Evolutionary conservation across 192 early-diverging fungal genomes (phyloP), one percentile per base, ranked within the genome.

Genomic region (Linnemannia hyalina): DNA sequence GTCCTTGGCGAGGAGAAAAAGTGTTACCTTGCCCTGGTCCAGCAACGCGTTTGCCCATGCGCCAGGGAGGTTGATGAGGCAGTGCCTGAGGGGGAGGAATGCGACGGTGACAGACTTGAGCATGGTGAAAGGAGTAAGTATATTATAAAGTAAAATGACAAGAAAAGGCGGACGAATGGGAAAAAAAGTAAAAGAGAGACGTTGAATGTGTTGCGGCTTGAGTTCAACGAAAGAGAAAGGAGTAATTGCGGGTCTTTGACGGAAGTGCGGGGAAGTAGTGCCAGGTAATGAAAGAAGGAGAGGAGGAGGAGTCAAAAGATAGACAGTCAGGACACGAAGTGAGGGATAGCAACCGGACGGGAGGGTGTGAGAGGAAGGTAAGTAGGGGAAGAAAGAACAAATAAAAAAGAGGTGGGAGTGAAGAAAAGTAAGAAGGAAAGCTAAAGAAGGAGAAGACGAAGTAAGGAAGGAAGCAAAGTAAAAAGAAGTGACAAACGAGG

Each of bases 51-150:
- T 88, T 22, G 90, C 90, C 96, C 96, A 97, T 23, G 91, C 89
- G 13, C 89, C 73, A 5, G 96, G 96, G 41, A 97, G 78, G 82
- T 95, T 95, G 68, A 96, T 93, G 68, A 95, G 90, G 85, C 95
- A 94, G 13, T 94, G 91, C 9, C 90, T 81, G 63, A 96, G 78
- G 38, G 94, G 93, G 10, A 89, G 85, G 70, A 95, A 94, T 29
- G 89, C 89, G 40, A 96, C 89, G n/a, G 91, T 89, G 71, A 95
- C 88, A 47, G 86, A 89, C 81, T 94, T 92, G 18, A 90, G 88
- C 94, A 94, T 94, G 70, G 77, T 46, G 29, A 23, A 42, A 46
- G 20, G 20, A 32, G 16, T 60, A 52, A 42, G 16, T 29, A 26
- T 52, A 46, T 46, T 40, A 29, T n/a, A 35, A 60, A 55, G 22